Evolutionary conservation across 23 red algal species (phyloP).

Genomic region (Gracilaria gracilis): DNA sequence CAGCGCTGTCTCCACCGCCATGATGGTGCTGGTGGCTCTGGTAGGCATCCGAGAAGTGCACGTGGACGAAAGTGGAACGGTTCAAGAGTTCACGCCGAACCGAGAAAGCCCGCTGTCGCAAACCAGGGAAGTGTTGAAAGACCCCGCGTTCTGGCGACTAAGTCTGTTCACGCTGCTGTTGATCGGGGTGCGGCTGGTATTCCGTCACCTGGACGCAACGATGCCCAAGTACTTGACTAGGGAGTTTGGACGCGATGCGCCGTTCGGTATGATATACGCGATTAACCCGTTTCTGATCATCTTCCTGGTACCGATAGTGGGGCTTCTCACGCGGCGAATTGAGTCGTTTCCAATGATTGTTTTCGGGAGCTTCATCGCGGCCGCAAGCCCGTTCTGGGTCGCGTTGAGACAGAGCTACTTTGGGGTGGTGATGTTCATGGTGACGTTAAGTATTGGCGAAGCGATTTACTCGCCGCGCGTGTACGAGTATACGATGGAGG

Average conservation of each 20-base stretch:
- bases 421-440: conserved; percentile 83
- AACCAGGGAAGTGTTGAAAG: conserved; percentile 63
- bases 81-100: conserved; percentile 72
- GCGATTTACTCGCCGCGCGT: conserved; percentile 75
- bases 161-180: conserved; percentile 85
- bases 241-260: conserved; percentile 86
- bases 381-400: conserved; percentile 83
- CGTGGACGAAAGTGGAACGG: conserved; percentile 70
- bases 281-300: conserved; percentile 98
- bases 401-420: conserved; percentile 80
- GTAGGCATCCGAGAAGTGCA: conserved; percentile 87
- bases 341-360: conserved; percentile 94
- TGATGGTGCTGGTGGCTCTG: conserved; percentile 61
- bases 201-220: conserved; percentile 92
- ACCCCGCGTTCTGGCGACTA: conserved; percentile 90
- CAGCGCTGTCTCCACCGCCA: conserved; percentile 69
- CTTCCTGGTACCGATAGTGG: conserved; percentile 90
- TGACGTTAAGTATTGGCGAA: conserved; percentile 88
- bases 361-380: conserved; percentile 77
- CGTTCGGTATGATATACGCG: conserved; percentile 93
- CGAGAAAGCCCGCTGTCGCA: conserved; percentile 49
- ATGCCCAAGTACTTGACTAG: conserved; percentile 94
- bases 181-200: conserved; percentile 90
- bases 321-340: conserved; percentile 60
- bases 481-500: conserved; percentile 93